A percentile compares a stretch with the other conserved stretches of the same genome.
These are phyloP conservation scores for Phaeophleospora eucalypticola DNA, from an alignment of 2,329 filamentous ascomycete species.

Conservation along the genomic window DNA sequence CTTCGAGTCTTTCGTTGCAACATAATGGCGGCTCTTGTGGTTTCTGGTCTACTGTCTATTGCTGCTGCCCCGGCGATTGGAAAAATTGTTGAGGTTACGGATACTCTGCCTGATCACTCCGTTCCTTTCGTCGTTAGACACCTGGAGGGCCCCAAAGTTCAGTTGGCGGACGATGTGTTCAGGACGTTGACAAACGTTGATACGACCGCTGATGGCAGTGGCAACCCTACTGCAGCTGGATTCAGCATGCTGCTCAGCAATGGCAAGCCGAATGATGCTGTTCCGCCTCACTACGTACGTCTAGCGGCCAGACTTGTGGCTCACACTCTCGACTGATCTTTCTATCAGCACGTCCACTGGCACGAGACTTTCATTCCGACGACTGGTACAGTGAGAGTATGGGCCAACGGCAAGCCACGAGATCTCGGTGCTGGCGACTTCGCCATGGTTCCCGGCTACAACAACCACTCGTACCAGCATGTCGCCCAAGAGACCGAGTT, in stretches of 20 bases:
- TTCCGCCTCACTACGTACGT: constrained; percentile 7
- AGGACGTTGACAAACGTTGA: constrained; percentile 5
- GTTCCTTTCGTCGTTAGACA: constrained; percentile 5
- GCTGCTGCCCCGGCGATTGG: neutral
- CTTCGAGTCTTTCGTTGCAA: neutral
- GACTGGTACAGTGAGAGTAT: constrained; percentile 9
- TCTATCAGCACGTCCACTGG: constrained; percentile 10
- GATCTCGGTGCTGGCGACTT: constrained; percentile 15
- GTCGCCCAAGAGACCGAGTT: constrained; percentile 15
- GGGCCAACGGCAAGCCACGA: constrained; percentile 10
- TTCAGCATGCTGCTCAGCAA: constrained; percentile 5
- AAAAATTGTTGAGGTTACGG: constrained; percentile 4
- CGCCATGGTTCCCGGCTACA: constrained; percentile 13
- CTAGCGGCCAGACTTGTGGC: neutral
- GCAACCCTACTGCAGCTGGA: constrained; percentile 1
- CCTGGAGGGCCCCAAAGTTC: constrained; percentile 4
- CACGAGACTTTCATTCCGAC: constrained; percentile 16
- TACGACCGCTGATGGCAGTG: constrained; percentile 3
- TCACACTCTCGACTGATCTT: neutral
- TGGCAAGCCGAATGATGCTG: constrained; percentile 5
- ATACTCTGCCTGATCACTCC: neutral
- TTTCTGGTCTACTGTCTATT: neutral
- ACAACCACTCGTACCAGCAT: constrained; percentile 15
- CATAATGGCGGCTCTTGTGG: too few species aligned
- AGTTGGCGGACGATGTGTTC: constrained; percentile 7